Conservation (phyloP, 2,329 filamentous ascomycete genomes). For the Epichloe typhina region DNA sequence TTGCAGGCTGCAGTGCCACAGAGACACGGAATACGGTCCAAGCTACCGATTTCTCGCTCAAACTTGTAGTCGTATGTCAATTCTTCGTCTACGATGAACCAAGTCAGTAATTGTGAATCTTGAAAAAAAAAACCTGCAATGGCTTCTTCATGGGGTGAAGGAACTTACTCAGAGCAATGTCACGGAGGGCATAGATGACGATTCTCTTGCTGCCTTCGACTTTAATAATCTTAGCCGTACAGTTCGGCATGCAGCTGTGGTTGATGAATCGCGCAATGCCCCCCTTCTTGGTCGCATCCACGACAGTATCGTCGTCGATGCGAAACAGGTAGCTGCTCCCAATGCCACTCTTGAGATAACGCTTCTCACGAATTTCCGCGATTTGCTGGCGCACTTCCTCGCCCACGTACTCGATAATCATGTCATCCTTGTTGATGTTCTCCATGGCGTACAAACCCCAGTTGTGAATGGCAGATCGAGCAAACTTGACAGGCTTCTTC, state of each 20-base stretch:
- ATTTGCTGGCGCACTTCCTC: slow-evolving; percentile 96
- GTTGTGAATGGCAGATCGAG: slow-evolving; percentile 93
- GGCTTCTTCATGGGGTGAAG: too few relatives aligned
- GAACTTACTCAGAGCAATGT: slow-evolving; percentile 82
- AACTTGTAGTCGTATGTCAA: slow-evolving; percentile 99
- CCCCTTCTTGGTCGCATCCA: slow-evolving; percentile 96
- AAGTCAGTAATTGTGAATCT: slow-evolving; percentile 10
- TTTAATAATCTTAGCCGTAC: slow-evolving; percentile 98
- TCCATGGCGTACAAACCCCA: slow-evolving; percentile 98
- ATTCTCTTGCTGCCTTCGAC: slow-evolving; percentile 97
- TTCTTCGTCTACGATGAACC: slow-evolving; percentile 64
- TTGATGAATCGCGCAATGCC: slow-evolving; percentile 98
- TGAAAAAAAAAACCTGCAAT: not conserved
- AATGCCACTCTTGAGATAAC: slow-evolving; percentile 91
- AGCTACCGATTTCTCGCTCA: slow-evolving; percentile 87
- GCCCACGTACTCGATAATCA: slow-evolving; percentile 99
- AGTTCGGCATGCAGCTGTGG: slow-evolving; percentile 95
- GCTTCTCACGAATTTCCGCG: slow-evolving; percentile 85
- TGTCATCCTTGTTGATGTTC: slow-evolving; percentile 91
- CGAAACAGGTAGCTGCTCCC: slow-evolving; percentile 96
- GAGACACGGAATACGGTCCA: slow-evolving; percentile 92
- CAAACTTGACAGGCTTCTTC: slow-evolving; percentile 98
- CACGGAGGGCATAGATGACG: slow-evolving; percentile 93
- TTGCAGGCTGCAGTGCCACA: slow-evolving; percentile 95
- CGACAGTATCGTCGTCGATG: slow-evolving; percentile 93